Base-by-base conservation (phyloP, 768 basidiomycete species). In the Hypholoma fasciculare region DNA sequence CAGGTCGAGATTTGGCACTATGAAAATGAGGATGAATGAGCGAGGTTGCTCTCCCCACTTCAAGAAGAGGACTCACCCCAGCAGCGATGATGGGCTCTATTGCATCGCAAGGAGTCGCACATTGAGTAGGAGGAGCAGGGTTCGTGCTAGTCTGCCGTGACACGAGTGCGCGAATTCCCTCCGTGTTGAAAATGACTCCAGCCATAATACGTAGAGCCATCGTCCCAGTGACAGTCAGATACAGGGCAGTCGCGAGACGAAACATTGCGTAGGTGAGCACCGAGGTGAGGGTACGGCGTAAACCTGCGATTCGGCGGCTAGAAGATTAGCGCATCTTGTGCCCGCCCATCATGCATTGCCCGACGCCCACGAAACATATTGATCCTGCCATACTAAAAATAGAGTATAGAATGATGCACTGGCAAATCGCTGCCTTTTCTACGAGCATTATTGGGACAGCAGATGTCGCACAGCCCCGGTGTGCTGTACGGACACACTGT, bases 1-100 rank as follows among this genome's bases (percentile, higher is more conserved):
- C 81, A 83, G 26, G 61, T 47, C 8, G 61, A 20, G 0, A 67
- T 59, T 8, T 66, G 48, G 52, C 76, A 77, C 26, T 49, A 23
- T 38, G 17, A 19, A 39, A 7, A 7, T 40, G 17, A 5, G 50
- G 14, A 47, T 19, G 36, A 9, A 38, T 30, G 27, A 40, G 6
- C 19, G 30, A 11, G 8, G 20, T 20, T 14, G 44, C 37, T 17
- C 7, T 14, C 23, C 20, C 7, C 20, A 27, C 36, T 13, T 65
- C 58, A 69, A 6, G 23, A 36, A 14, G 34, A 20, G 14, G n/a
- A 47, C 54, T 34, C 34, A 54, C 53, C 13, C 19, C 30, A 37
- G 7, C 23, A 19, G 70, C 43, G 23, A 68, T 46, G 14, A 63
- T 51, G 7, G 56, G 49, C 37, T 67, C 67, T 11, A 76, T 58